phyloP scores from a whole-genome alignment of 1,284 basidiomycete genomes.

The Cystobasidiaceae sp. region DNA sequence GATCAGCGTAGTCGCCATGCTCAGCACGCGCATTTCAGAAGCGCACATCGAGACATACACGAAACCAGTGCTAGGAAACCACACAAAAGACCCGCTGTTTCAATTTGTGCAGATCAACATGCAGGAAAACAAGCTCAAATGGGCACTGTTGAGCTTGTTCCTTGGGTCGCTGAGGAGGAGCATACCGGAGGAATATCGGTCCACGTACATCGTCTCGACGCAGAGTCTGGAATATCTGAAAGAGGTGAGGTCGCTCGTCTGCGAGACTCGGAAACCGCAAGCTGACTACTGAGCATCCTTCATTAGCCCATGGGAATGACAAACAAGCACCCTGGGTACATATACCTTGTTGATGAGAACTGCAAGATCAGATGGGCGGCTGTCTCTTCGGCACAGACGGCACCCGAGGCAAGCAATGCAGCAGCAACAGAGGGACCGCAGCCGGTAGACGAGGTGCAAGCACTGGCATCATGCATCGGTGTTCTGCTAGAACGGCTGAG shows the following conservation, averaged over 20 bases:
- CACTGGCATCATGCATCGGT: conserved; percentile 47
- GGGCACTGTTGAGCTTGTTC: conserved; percentile 78
- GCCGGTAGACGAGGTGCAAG: conserved; percentile 16
- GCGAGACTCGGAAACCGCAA: background rate
- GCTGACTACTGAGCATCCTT: background rate
- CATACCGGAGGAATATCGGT: conserved; percentile 62
- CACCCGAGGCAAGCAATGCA: background rate
- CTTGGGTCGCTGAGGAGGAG: conserved; percentile 63
- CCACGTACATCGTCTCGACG: conserved; percentile 71
- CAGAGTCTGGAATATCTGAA: conserved; percentile 62
- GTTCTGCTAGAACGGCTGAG: conserved; percentile 62
- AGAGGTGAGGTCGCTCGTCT: conserved; percentile 47
- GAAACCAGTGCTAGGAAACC: conserved; percentile 59
- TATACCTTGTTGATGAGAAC: conserved; percentile 82
- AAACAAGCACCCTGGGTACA: conserved; percentile 88
- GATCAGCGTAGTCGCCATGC: conserved; percentile 71
- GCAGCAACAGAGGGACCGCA: background rate
- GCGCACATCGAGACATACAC: conserved; percentile 75
- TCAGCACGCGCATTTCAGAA: conserved; percentile 80
- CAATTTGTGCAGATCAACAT: conserved; percentile 75
- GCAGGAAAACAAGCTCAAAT: conserved; percentile 86
- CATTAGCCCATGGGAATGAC: conserved; percentile 65
- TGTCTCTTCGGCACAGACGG: conserved; percentile 60
- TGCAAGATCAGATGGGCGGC: conserved; percentile 88
- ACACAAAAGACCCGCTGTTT: conserved; percentile 62